phyloP scores from a whole-genome alignment of 2,329 filamentous ascomycete genomes.

The Cladophialophora chaetospira region DNA sequence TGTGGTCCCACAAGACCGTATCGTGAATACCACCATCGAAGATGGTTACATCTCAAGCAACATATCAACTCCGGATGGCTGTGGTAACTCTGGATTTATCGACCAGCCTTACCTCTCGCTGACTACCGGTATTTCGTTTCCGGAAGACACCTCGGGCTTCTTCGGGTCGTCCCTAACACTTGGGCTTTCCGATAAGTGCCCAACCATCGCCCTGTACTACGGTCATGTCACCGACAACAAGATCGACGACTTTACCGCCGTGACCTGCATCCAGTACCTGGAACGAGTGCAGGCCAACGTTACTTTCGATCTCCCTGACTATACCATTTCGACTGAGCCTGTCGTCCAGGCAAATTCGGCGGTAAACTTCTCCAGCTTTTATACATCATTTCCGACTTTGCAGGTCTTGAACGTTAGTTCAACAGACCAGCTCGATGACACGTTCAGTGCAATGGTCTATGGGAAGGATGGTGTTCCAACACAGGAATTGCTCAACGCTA shows the following conservation, averaged over 20 bases:
- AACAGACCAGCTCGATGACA: constrained; percentile 13
- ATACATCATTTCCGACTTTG: constrained; percentile 7
- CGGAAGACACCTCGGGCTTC: constrained; percentile 23
- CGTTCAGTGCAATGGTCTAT: constrained; percentile 25
- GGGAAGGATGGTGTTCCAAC: constrained; percentile 24
- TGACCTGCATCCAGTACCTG: constrained; percentile 29
- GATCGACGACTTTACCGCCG: constrained; percentile 24
- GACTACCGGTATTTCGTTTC: constrained; percentile 4
- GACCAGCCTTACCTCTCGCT: constrained; percentile 7
- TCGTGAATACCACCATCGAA: constrained; percentile 12
- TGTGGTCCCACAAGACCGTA: constrained; percentile 19
- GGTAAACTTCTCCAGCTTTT: constrained; percentile 19
- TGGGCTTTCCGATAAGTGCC: constrained; percentile 14
- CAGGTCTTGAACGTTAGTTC: constrained; percentile 17
- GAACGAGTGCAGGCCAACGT: constrained; percentile 30
- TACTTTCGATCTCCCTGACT: constrained; percentile 22
- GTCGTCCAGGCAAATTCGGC: constrained; percentile 11
- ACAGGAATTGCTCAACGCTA: constrained; percentile 17
- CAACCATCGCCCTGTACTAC: constrained; percentile 24
- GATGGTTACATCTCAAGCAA: constrained; percentile 11
- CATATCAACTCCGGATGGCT: constrained; percentile 25
- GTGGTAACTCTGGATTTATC: constrained; percentile 19
- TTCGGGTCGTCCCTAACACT: constrained; percentile 20
- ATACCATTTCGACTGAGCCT: constrained; percentile 12
- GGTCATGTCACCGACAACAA: constrained; percentile 23